Percentiles rank a stretch among this genome's conserved stretches.
Evolutionary conservation across 306 rosid species (phyloP).

Genomic region (Casuarina equisetifolia): DNA sequence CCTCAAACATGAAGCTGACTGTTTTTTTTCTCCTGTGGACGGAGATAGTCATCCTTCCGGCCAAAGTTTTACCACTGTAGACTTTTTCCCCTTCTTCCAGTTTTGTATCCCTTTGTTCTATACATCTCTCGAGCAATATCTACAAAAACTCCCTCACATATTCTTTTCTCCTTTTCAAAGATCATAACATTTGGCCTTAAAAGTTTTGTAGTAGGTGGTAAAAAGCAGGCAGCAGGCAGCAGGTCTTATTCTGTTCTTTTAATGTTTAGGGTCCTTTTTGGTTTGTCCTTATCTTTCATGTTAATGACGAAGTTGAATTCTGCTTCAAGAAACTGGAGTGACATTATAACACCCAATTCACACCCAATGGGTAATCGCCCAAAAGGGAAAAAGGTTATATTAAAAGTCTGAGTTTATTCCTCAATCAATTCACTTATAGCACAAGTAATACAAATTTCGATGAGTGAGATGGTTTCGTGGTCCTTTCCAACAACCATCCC

Average conservation of each 20-base stretch:
- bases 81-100: neutral
- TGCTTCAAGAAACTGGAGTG: neutral
- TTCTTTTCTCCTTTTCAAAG: too few relatives aligned
- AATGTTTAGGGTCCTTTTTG: neutral
- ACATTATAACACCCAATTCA: conserved; percentile 44
- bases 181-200: too few relatives aligned
- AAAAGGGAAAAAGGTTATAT: neutral
- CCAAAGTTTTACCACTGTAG: neutral
- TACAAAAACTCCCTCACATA: too few relatives aligned
- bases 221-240: neutral
- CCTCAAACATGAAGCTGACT: neutral
- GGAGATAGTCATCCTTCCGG: neutral
- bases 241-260: neutral
- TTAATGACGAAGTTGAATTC: neutral
- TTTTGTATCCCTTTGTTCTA: neutral
- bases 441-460: conserved; percentile 19
- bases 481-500: conserved; percentile 39
- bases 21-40: neutral
- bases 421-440: conserved; percentile 3
- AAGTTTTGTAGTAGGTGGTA: too few relatives aligned
- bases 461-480: conserved; percentile 40
- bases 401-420: neutral
- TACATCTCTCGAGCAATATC: neutral
- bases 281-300: neutral
- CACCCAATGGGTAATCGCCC: conserved; percentile 25